Evolutionary conservation across 768 basidiomycete species (phyloP), one percentile per base, ranked within the genome.

Genomic region (Russula virescens): DNA sequence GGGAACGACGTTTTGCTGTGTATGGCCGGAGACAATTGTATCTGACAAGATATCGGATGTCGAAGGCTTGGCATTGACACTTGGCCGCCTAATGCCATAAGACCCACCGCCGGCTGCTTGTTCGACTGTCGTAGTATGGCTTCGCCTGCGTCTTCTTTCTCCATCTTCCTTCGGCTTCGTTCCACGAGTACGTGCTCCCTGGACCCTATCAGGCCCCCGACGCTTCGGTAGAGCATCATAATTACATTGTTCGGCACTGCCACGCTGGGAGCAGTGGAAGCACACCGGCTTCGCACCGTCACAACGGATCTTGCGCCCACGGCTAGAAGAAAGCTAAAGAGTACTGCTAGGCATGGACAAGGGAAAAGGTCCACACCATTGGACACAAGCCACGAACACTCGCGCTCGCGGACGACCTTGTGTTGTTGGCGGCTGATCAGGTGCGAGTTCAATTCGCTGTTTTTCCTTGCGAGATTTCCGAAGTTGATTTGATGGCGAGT

Each of bases 201-300:
- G 89, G 0, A 77, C 80, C 73, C 82, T 88, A 73, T 91, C 90
- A 2, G 90, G 90, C 1, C 90, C 90, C 45, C 90, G 81, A 49
- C 90, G 86, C 69, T 88, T 91, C 23, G 90, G 90, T 5, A 82
- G 73, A 16, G 81, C 60, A 67, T 92, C 90, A 67, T 91, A 92
- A 55, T 75, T 71, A 70, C 90, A 92, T 50, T 80, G 78, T 48
- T 68, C 63, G 18, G 62, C 60, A n/a, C 63, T 62, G 34, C 68
- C 46, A 43, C 87, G 80, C 65, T 81, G 82, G 45, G 75, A 73
- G 69, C 89, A 92, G 69, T 90, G 90, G 69, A 87, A 82, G 69
- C 90, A 92, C 11, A 78, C 69, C 11, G 90, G 90, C 66, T 86
- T 89, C 10, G 85, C 85, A 57, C 90, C 90, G 71, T 91, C 89